Evolutionary conservation across 2,329 filamentous ascomycete species (phyloP).

Genomic region (Dendryphion nanum): DNA sequence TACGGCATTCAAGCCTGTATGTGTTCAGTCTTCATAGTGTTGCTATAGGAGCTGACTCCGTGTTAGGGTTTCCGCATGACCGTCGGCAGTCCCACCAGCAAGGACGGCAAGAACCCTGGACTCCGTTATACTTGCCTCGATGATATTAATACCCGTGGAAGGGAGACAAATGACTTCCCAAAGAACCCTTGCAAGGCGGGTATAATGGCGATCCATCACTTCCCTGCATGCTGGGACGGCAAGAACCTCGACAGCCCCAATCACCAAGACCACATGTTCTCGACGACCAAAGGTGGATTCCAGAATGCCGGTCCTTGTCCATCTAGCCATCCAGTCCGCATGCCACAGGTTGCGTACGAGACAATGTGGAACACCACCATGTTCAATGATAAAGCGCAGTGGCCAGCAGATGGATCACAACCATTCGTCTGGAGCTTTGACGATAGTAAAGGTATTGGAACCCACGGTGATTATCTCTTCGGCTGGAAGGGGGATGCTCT

Average conservation of each 20-base stretch:
- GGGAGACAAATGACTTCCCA: slow-evolving; percentile 20
- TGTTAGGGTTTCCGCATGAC: slow-evolving; percentile 33
- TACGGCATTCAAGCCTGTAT: slow-evolving; percentile 23
- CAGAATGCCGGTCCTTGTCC: slow-evolving; percentile 22
- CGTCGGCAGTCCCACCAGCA: slow-evolving; percentile 30
- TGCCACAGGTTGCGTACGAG: slow-evolving; percentile 33
- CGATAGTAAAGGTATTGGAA: slow-evolving; percentile 27
- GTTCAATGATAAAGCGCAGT: slow-evolving; percentile 19
- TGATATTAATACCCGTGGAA: slow-evolving; percentile 23
- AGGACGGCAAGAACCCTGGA: slow-evolving; percentile 9
- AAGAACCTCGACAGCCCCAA: slow-evolving; percentile 51
- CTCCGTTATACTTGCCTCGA: slow-evolving; percentile 21
- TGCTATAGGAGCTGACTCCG: slow-evolving; percentile 2
- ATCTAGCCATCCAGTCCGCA: slow-evolving; percentile 24
- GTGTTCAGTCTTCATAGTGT: slow-evolving; percentile 2
- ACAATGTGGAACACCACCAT: slow-evolving; percentile 29
- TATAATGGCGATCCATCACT: slow-evolving; percentile 24
- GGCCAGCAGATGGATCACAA: slow-evolving; percentile 24
- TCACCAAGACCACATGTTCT: slow-evolving; percentile 52
- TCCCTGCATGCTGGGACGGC: slow-evolving; percentile 46
- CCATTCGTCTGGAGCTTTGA: slow-evolving; percentile 25
- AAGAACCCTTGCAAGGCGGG: slow-evolving; percentile 18
- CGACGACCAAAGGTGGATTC: slow-evolving; percentile 19
- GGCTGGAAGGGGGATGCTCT: slow-evolving; percentile 29
- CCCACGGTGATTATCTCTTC: slow-evolving; percentile 26